Evolutionary conservation across 140 eudicot genomes (phyloP).

Genomic region (Erigeron philadelphicus): DNA sequence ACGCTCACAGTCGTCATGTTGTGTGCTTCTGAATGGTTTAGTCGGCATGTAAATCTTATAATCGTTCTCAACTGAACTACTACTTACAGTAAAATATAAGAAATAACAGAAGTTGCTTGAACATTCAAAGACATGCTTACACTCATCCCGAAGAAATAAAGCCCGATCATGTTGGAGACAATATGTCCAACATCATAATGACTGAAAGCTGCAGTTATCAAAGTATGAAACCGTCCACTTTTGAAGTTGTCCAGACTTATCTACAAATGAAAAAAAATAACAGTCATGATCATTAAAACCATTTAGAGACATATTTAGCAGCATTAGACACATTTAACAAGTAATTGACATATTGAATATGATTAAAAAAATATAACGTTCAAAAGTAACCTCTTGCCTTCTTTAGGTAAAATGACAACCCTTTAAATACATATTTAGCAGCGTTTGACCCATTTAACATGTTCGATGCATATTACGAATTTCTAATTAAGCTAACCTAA

Average conservation of each 20-base stretch:
- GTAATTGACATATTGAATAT: too few species aligned
- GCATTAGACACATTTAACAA: too few species aligned
- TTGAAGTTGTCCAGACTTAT: slow-evolving; percentile 64
- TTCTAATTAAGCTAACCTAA: too few species aligned
- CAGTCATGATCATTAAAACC: too few species aligned
- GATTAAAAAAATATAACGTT: too few species aligned
- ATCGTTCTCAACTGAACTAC: slow-evolving; percentile 2
- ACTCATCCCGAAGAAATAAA: slow-evolving; percentile 73
- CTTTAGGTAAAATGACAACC: too few species aligned
- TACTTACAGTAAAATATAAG: background rate
- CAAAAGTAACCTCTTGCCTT: too few species aligned
- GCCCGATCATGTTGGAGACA: slow-evolving; percentile 73
- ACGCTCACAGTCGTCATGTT: too few species aligned
- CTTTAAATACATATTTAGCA: too few species aligned
- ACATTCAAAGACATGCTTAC: slow-evolving; percentile 40
- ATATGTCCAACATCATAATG: slow-evolving; percentile 57
- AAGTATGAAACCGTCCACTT: slow-evolving; percentile 67
- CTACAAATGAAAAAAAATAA: slow-evolving; percentile 28
- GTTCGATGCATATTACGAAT: background rate
- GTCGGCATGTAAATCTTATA: background rate
- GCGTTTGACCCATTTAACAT: background rate
- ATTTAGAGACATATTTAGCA: too few species aligned
- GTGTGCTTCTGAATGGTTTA: too few species aligned
- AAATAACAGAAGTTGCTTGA: background rate
- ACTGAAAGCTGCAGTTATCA: slow-evolving; percentile 81